Evolutionary conservation across 352 stramenopile species (phyloP).

Genomic region (Globisporangium paroecandrum): DNA sequence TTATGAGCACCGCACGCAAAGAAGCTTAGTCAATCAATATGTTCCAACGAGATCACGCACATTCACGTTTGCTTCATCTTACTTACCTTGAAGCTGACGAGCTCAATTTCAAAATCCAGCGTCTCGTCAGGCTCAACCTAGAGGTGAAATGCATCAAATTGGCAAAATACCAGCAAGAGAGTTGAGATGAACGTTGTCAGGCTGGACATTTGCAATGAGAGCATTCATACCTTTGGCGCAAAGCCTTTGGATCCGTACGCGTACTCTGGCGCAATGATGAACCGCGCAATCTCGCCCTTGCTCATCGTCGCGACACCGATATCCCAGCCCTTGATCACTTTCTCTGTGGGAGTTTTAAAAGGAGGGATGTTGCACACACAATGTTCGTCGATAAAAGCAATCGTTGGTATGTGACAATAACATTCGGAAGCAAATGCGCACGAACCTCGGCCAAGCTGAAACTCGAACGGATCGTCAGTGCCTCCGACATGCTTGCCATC

Average conservation of each 20-base stretch:
- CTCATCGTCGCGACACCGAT: constrained; percentile 81
- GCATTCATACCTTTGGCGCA: constrained; percentile 52
- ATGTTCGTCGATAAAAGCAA: background rate
- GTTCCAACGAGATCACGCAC: background rate
- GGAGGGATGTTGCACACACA: background rate
- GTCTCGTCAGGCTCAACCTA: constrained; percentile 81
- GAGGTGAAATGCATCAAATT: background rate
- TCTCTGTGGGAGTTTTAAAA: constrained; percentile 34
- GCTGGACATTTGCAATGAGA: background rate
- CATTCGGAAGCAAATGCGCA: background rate
- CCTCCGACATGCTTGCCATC: constrained; percentile 79
- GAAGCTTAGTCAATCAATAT: background rate
- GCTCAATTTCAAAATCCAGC: constrained; percentile 85
- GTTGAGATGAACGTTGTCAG: background rate
- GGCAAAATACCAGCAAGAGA: background rate
- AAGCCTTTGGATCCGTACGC: constrained; percentile 76
- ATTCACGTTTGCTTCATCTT: background rate
- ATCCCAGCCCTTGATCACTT: constrained; percentile 86
- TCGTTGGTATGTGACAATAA: background rate
- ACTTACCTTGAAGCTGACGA: constrained; percentile 73
- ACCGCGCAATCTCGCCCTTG: constrained; percentile 70
- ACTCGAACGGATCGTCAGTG: constrained; percentile 84
- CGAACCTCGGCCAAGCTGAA: constrained; percentile 71
- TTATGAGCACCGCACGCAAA: background rate
- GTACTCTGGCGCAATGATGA: constrained; percentile 83